phyloP scores from a whole-genome alignment of 2,329 filamentous ascomycete genomes.

The Colletotrichum acutatum region DNA sequence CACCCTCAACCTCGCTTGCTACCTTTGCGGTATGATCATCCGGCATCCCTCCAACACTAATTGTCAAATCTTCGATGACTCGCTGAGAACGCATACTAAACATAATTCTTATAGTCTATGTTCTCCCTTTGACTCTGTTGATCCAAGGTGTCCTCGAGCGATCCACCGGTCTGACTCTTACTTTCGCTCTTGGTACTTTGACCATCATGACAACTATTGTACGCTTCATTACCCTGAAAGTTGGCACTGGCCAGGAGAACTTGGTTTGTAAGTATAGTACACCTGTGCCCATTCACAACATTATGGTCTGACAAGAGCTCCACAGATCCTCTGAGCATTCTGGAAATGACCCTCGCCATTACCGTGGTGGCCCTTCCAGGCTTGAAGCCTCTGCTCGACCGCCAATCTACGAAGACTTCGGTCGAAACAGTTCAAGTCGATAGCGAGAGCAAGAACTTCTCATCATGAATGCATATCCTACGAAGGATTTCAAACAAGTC shows the following conservation, averaged over 20 bases:
- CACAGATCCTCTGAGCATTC: slow-evolving; percentile 38
- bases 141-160: slow-evolving; percentile 39
- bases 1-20: slow-evolving; percentile 46
- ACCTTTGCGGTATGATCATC: slow-evolving; percentile 42
- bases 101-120: slow-evolving; percentile 39
- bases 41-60: no score
- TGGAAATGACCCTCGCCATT: slow-evolving; percentile 40
- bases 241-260: slow-evolving; percentile 41
- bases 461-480: neutral
- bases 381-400: slow-evolving; percentile 39
- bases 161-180: slow-evolving; percentile 39
- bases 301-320: neutral
- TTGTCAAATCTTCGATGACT: no score
- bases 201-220: slow-evolving; percentile 41
- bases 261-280: slow-evolving; percentile 39
- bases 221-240: slow-evolving; percentile 40
- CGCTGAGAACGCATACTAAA: slow-evolving; percentile 14
- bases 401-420: slow-evolving; percentile 15
- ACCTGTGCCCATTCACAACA: neutral
- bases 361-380: slow-evolving; percentile 39
- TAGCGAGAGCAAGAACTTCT: slow-evolving; percentile 23
- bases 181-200: slow-evolving; percentile 40
- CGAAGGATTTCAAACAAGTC: neutral
- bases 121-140: slow-evolving; percentile 44
- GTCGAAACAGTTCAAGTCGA: slow-evolving; percentile 25